phyloP scores from a whole-genome alignment of 73 alveolate genomes.

The Paramecium octaurelia region DNA sequence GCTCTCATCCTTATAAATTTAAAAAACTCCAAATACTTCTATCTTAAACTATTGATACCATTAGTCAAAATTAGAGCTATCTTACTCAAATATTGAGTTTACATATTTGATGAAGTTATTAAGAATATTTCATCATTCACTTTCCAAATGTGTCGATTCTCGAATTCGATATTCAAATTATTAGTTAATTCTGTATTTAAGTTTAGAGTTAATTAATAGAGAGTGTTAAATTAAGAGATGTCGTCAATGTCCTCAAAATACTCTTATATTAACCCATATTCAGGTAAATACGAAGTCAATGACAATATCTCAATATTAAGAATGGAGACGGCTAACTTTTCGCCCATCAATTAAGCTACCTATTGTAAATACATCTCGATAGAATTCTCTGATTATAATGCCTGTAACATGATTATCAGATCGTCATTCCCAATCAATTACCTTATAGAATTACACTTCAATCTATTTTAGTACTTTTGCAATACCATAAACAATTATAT shows the following conservation, averaged over 20 bases:
- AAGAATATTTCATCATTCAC: background rate
- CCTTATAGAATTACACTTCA: background rate
- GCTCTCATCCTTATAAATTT: background rate
- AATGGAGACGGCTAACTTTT: background rate
- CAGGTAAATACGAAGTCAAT: background rate
- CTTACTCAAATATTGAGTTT: conserved; percentile 39
- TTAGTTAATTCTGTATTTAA: background rate
- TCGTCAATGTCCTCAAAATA: conserved; percentile 21
- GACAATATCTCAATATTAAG: background rate
- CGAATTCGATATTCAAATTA: background rate
- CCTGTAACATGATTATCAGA: background rate
- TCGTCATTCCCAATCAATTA: background rate
- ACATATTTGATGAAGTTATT: conserved; percentile 18
- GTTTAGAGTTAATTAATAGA: background rate
- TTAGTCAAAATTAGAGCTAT: background rate
- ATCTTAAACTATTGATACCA: background rate
- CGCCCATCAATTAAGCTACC: background rate
- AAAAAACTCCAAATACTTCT: conserved; percentile 7
- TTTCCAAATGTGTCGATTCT: conserved; percentile 24
- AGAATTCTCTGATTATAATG: conserved; percentile 14
- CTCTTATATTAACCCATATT: background rate
- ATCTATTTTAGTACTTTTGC: background rate
- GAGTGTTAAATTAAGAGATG: background rate
- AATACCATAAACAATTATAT: background rate
- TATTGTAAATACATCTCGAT: background rate